Evolutionary conservation across 2,329 filamentous ascomycete genomes (phyloP).

Genomic region (Sclerotiophoma versabilis): DNA sequence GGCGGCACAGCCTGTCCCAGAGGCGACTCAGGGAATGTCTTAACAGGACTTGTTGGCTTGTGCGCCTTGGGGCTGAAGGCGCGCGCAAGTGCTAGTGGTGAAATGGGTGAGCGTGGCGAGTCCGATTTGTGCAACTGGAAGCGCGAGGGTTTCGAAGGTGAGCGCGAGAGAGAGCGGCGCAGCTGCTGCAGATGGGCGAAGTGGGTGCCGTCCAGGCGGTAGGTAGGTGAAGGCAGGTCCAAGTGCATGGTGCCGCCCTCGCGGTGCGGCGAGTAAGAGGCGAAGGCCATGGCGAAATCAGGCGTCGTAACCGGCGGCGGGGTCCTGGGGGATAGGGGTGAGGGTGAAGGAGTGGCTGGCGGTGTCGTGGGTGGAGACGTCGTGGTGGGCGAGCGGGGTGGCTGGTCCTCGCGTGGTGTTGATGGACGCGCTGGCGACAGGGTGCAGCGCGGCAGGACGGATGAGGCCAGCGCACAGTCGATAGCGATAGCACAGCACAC

Average conservation of each 20-base stretch:
- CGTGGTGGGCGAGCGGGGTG: conserved; percentile 19
- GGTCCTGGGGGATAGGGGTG: conserved; percentile 15
- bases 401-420: conserved; percentile 16
- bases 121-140: conserved; percentile 69
- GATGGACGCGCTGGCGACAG: conserved; percentile 14
- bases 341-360: conserved; percentile 15
- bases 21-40: conserved; percentile 66
- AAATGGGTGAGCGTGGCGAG: conserved; percentile 51
- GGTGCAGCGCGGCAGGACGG: conserved; percentile 29
- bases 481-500: conserved; percentile 36
- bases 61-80: conserved; percentile 53
- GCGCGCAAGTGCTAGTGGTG: conserved; percentile 54
- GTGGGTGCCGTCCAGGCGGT: conserved; percentile 74
- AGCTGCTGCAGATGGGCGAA: conserved; percentile 82
- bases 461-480: conserved; percentile 30
- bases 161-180: conserved; percentile 86
- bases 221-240: conserved; percentile 86
- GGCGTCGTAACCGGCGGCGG: conserved; percentile 19
- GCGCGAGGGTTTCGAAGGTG: conserved; percentile 80
- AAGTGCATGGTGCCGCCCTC: conserved; percentile 82
- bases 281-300: conserved; percentile 54
- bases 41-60: conserved; percentile 58
- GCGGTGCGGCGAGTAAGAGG: conserved; percentile 57
- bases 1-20: conserved; percentile 63
- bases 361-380: conserved; percentile 14